Evolutionary conservation across 2,329 filamentous ascomycete genomes (phyloP).

Genomic region (Aspergillus sp.): DNA sequence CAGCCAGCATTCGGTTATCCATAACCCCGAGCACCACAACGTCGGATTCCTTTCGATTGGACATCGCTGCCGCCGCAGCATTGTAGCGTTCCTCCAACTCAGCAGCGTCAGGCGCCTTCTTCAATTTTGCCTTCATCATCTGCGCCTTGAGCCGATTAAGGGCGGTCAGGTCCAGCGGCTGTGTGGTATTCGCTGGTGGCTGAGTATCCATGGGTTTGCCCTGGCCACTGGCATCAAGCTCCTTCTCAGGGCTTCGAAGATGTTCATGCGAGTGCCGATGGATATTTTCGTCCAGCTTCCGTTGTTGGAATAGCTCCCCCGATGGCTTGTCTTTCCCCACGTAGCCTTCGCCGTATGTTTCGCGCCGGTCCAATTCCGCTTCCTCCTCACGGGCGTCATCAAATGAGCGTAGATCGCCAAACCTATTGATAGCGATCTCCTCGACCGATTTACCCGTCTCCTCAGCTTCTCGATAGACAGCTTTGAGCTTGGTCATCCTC

Average conservation of each 20-base stretch:
- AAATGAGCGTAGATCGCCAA: constrained; percentile 77
- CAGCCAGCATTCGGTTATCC: constrained; percentile 86
- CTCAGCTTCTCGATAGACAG: constrained; percentile 76
- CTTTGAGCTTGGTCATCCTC: constrained; percentile 93
- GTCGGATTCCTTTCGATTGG: constrained; percentile 58
- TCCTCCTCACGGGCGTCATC: constrained; percentile 93
- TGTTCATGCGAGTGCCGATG: constrained; percentile 34
- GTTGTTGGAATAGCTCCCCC: constrained; percentile 79
- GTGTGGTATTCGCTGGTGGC: constrained; percentile 47
- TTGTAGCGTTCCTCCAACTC: constrained; percentile 84
- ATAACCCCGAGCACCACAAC: constrained; percentile 81
- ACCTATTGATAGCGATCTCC: constrained; percentile 78
- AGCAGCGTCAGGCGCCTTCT: constrained; percentile 70
- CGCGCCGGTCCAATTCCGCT: constrained; percentile 79
- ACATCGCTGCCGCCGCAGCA: constrained; percentile 64
- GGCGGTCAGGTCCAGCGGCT: constrained; percentile 68
- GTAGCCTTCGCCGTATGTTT: constrained; percentile 81
- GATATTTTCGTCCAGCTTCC: constrained; percentile 61
- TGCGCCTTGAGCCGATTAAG: constrained; percentile 89
- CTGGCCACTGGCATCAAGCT: constrained; percentile 47
- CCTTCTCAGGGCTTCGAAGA: constrained; percentile 33
- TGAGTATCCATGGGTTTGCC: constrained; percentile 60
- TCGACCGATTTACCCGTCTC: constrained; percentile 72
- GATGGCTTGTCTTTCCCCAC: constrained; percentile 81
- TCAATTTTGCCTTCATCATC: constrained; percentile 93